phyloP scores from a whole-genome alignment of 2,329 filamentous ascomycete genomes.

The Hymenoscyphus fraxineus region DNA sequence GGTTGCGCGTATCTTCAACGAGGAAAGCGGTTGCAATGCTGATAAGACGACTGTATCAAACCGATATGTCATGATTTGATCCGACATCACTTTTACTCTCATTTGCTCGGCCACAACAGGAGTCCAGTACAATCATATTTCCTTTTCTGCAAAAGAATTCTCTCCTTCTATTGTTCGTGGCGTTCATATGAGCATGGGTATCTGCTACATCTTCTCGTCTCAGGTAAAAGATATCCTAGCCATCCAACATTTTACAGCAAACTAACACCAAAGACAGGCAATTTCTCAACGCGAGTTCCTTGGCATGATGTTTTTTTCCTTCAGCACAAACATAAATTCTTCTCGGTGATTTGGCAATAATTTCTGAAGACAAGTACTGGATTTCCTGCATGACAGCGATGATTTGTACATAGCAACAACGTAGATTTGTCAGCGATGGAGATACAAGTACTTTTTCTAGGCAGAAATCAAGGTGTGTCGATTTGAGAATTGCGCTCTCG shows the following conservation, averaged over 20 bases:
- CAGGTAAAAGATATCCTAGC: neutral
- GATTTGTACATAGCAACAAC: neutral
- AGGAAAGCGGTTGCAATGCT: slow-evolving; percentile 16
- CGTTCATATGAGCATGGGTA: neutral
- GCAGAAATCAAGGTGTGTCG: neutral
- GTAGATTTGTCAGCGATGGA: neutral
- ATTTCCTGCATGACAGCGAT: neutral
- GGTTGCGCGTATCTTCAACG: slow-evolving; percentile 21
- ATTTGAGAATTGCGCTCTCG: neutral
- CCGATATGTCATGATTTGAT: slow-evolving; percentile 8
- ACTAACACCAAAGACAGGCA: neutral
- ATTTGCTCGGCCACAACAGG: no score
- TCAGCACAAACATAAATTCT: neutral
- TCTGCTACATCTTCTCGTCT: neutral
- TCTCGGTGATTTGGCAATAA: neutral
- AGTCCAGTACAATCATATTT: neutral
- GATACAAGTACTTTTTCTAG: neutral
- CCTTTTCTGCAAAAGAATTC: neutral
- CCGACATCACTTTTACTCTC: no score
- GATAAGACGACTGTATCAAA: slow-evolving; percentile 7
- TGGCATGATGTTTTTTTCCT: neutral
- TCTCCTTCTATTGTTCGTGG: neutral
- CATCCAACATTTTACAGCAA: neutral
- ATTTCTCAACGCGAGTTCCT: neutral
- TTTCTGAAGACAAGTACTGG: neutral